A percentile compares a stretch with the other conserved stretches of the same genome.
Conservation (phyloP, 2,329 filamentous ascomycete genomes). For the Arthrobotrys sphaeroides region DNA sequence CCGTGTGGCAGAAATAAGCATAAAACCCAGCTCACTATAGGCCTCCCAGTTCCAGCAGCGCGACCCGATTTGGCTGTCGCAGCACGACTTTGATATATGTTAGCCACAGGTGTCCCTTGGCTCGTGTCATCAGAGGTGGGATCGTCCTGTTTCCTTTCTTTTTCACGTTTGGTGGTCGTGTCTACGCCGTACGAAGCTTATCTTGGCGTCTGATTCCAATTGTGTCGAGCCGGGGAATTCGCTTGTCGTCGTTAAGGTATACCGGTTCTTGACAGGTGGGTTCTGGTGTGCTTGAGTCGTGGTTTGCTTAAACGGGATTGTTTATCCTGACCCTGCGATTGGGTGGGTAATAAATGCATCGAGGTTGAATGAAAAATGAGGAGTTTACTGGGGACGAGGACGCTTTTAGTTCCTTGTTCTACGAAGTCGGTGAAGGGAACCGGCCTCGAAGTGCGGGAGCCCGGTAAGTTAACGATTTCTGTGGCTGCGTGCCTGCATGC, state of each 20-base stretch:
- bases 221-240: slow-evolving; percentile 11
- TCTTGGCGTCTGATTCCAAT: slow-evolving; percentile 10
- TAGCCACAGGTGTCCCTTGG: slow-evolving; percentile 3
- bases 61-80: not conserved
- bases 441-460: too few species aligned
- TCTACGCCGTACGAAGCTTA: not conserved
- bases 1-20: not conserved
- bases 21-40: not conserved
- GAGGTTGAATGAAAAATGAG: too few species aligned
- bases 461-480: too few species aligned
- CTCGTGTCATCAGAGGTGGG: not conserved
- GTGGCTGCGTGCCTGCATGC: too few species aligned
- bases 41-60: not conserved
- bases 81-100: not conserved
- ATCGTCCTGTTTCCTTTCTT: not conserved
- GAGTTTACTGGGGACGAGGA: too few species aligned
- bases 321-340: not conserved
- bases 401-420: too few species aligned
- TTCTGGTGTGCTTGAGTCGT: not conserved
- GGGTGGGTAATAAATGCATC: not conserved
- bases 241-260: slow-evolving; percentile 18
- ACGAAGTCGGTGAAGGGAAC: too few species aligned
- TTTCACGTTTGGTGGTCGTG: not conserved
- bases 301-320: not conserved
- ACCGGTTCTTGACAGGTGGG: slow-evolving; percentile 4